Percentiles rank a stretch among this genome's conserved stretches.
These are phyloP conservation scores for Isatis tinctoria DNA, from an alignment of 345 rosid genomes.

Conservation along the genomic window DNA sequence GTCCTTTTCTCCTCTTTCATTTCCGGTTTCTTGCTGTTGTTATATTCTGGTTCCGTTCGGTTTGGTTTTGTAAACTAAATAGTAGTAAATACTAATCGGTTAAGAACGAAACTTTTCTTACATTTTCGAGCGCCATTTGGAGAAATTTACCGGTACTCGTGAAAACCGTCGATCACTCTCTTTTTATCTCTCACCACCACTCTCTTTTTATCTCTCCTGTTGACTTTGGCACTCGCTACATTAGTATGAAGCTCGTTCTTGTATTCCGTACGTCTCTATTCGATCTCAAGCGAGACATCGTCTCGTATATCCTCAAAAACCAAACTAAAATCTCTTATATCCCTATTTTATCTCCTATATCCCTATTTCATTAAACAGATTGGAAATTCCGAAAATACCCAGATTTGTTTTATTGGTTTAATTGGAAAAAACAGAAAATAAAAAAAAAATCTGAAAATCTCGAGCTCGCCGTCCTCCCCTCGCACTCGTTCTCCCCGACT, in stretches of 20 bases:
- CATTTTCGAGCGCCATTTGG: neutral
- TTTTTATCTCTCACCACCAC: slow-evolving; percentile 8
- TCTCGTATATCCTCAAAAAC: too few species aligned
- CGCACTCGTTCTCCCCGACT: too few species aligned
- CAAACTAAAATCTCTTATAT: too few species aligned
- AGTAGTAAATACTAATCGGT: neutral
- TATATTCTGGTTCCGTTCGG: neutral
- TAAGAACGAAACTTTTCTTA: neutral
- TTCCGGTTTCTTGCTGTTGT: neutral
- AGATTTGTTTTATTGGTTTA: too few species aligned
- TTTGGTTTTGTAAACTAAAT: neutral
- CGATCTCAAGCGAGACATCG: neutral
- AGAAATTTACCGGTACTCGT: slow-evolving; percentile 11
- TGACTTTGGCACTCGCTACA: slow-evolving; percentile 13
- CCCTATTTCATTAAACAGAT: too few species aligned
- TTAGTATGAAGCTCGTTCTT: neutral
- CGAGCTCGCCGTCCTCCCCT: too few species aligned
- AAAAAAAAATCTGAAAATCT: too few species aligned
- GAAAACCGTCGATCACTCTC: neutral
- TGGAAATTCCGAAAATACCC: too few species aligned
- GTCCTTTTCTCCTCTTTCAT: neutral
- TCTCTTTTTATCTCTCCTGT: neutral
- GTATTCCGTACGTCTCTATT: neutral
- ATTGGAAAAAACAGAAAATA: too few species aligned
- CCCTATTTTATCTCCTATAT: too few species aligned